phyloP scores from a whole-genome alignment of 163 green algal species.

The Scenedesmus sp. region DNA sequence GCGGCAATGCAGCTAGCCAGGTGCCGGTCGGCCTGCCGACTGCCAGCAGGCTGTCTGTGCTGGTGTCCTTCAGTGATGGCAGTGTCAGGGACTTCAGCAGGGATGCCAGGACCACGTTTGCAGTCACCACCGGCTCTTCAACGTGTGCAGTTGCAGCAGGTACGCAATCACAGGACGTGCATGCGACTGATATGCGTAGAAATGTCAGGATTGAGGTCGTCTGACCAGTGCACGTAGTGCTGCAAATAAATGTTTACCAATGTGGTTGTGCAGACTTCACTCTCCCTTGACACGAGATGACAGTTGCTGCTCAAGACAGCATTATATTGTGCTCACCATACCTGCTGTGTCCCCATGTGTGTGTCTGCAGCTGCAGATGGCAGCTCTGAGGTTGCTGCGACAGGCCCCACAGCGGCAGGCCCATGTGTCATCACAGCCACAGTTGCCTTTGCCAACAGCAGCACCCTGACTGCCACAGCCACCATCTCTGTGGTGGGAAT shows the following conservation, averaged over 20 bases:
- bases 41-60: background rate
- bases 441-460: conserved; percentile 20
- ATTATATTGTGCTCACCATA: no score
- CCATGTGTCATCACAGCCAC: conserved; percentile 36
- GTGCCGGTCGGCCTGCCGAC: conserved; percentile 5
- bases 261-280: no score
- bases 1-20: conserved; percentile 9
- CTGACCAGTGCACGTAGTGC: no score
- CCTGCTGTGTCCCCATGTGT: background rate
- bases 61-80: conserved; percentile 32
- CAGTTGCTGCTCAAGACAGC: no score
- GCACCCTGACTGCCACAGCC: conserved; percentile 13
- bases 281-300: no score
- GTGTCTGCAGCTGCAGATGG: conserved; percentile 3
- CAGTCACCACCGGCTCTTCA: conserved; percentile 20
- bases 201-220: no score
- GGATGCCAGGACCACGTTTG: conserved; percentile 20
- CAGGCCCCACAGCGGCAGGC: background rate
- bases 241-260: no score
- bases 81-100: conserved; percentile 45
- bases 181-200: no score
- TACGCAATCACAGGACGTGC: background rate
- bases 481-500: conserved; percentile 26
- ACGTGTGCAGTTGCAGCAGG: conserved; percentile 14
- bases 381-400: conserved; percentile 9